phyloP scores from a whole-genome alignment of 345 rosid genomes.

The Gossypium anomalum region DNA sequence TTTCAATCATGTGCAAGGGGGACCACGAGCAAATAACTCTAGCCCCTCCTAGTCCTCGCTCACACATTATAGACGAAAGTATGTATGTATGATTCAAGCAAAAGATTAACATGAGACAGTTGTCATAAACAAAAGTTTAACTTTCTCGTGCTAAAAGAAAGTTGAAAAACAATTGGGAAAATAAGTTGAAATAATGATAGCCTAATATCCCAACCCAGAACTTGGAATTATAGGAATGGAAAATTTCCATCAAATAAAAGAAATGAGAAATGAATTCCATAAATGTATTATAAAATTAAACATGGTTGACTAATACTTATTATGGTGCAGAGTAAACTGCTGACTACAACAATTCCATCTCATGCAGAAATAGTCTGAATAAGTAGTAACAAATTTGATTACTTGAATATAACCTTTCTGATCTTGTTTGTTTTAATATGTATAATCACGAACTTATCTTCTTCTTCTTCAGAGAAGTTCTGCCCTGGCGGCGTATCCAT shows the following conservation, averaged over 20 bases:
- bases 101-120: not conserved
- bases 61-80: no score
- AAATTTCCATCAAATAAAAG: not conserved
- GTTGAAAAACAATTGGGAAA: no score
- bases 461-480: slow-evolving; percentile 43
- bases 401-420: not conserved
- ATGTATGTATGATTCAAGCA: not conserved
- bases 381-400: not conserved
- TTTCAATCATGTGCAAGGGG: not conserved
- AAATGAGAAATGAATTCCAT: not conserved
- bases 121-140: not conserved
- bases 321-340: not conserved
- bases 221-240: not conserved
- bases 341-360: not conserved
- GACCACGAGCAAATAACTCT: not conserved
- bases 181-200: no score
- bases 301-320: not conserved
- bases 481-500: slow-evolving; percentile 43
- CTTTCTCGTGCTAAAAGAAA: not conserved
- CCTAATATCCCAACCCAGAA: no score
- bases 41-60: not conserved
- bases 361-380: no score
- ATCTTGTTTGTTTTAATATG: not conserved
- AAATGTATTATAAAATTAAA: not conserved
- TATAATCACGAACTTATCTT: not conserved